A percentile compares a stretch with the other conserved stretches of the same genome.
Conservation (phyloP, 2,329 filamentous ascomycete species). For the Aspergillus sp. region DNA sequence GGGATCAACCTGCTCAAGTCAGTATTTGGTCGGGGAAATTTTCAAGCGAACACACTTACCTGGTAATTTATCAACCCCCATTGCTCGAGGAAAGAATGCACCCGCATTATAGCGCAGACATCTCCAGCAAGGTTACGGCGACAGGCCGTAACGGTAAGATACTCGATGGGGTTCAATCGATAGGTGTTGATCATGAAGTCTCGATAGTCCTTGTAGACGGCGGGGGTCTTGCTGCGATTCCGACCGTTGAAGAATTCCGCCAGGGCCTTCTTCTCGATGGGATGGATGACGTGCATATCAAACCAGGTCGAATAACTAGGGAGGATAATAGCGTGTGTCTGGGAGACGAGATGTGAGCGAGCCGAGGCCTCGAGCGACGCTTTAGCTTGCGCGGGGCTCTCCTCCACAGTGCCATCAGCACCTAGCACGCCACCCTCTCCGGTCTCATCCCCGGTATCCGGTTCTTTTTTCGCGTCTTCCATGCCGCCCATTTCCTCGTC, state of each 20-base stretch:
- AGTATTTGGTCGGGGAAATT: conserved; percentile 1
- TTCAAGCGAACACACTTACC: conserved; percentile 44
- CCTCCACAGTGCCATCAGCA: conserved; percentile 46
- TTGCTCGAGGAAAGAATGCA: conserved; percentile 94
- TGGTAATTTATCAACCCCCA: conserved; percentile 99
- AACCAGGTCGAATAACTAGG: conserved; percentile 99
- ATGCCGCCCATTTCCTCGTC: conserved; percentile 76
- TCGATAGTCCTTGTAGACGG: conserved; percentile 96
- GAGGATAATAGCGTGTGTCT: conserved; percentile 91
- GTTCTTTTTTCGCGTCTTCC: conserved; percentile 38
- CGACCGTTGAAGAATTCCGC: conserved; percentile 98
- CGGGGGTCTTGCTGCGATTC: conserved; percentile 94
- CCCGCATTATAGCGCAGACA: conserved; percentile 97
- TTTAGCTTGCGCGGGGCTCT: conserved; percentile 60
- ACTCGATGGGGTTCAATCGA: conserved; percentile 88
- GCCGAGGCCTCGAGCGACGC: conserved; percentile 75
- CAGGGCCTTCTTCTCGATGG: conserved; percentile 85
- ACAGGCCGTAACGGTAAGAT: conserved; percentile 93
- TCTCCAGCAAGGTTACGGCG: conserved; percentile 90
- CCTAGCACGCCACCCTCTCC: conserved; percentile 35
- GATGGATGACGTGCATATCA: conserved; percentile 89
- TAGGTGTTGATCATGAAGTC: conserved; percentile 99
- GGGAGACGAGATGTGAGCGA: conserved; percentile 81
- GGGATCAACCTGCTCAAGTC: conserved; percentile 67
- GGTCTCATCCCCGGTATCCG: conserved; percentile 37